Base-by-base conservation (phyloP, 176 grass and related monocot species). In the Oryza australiensis region DNA sequence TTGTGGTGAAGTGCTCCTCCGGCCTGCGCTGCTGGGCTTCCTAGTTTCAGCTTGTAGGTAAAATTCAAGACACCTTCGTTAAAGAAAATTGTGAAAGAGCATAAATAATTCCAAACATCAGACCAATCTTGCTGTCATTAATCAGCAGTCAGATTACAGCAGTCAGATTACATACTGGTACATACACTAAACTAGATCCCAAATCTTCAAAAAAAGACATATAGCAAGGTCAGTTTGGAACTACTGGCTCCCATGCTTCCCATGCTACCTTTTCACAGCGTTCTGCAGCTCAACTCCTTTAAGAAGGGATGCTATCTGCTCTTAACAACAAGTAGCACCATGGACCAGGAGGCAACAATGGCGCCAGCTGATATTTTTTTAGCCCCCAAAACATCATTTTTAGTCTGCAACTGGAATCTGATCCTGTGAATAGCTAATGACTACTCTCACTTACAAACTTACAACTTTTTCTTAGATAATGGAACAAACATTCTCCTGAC, bases 321-420 rank as follows among this genome's bases (percentile, higher is more conserved):
- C 57, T 40, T 8, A 11, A 70, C 34, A 42, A 24, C 7, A 16
- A 70, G 33, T 4, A 24, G 14, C 45, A 41, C 33, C 29, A 38
- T 26, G 5, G 12, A 59, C 38, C 81, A 70, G 30, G 70, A 20
- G 70, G 40, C 62, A 9, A 23, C 5, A 23, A 59, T 7, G 55
- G 22, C 9, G 9, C 55, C 55, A 60, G 30, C 10, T 35, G 18
- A 55, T 55, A 5, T 5, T 18, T 4, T 55, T 55, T n/a, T 22
- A 55, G 51, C 51, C 45, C 13, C 43, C 43, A 49, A 49, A 46
- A 8, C 5, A 7, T 9, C 37, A 40, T 14, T 48, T 48, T 48
- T 48, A 7, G 59, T 49, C 64, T 55, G 76, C 43, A 74, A 24
- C 23, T 70, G 40, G 57, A 72, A 28, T 78, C 79, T 38, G 66